These are phyloP conservation scores for Ophiostoma perfectum DNA, from an alignment of 2,329 filamentous ascomycete species.

Conservation along the genomic window DNA sequence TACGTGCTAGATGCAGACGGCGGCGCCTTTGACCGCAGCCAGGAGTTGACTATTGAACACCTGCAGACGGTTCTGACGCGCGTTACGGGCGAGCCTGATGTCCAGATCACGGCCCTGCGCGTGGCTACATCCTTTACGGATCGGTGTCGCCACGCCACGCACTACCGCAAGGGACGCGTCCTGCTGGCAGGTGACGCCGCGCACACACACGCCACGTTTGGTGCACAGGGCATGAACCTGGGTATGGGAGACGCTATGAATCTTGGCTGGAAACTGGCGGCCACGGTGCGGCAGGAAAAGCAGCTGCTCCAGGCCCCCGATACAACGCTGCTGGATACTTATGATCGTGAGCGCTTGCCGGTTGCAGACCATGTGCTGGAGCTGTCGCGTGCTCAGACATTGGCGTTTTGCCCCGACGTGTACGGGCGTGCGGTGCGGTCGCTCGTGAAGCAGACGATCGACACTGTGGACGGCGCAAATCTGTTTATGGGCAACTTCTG, in stretches of 20 bases:
- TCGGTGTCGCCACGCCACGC: conserved; percentile 30
- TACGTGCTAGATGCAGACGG: conserved; percentile 28
- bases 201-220: conserved; percentile 45
- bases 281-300: conserved; percentile 32
- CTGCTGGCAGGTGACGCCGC: conserved; percentile 48
- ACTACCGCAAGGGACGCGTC: conserved; percentile 39
- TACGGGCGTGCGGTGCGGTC: conserved; percentile 29
- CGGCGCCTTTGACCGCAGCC: conserved; percentile 25
- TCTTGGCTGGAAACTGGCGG: conserved; percentile 46
- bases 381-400: conserved; percentile 37
- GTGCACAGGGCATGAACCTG: conserved; percentile 48
- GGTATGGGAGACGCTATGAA: conserved; percentile 47
- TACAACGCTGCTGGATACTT: not conserved
- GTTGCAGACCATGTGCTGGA: conserved; percentile 36
- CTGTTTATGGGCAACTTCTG: not conserved
- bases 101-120: conserved; percentile 29
- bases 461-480: not conserved
- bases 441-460: conserved; percentile 19
- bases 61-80: conserved; percentile 28
- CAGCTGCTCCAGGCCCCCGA: not conserved
- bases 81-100: conserved; percentile 27
- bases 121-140: conserved; percentile 30
- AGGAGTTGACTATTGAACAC: conserved; percentile 25
- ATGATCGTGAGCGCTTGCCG: conserved; percentile 43
- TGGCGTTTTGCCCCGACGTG: conserved; percentile 31